Conservation (phyloP, 768 basidiomycete genomes). For the Mycena galopus region DNA sequence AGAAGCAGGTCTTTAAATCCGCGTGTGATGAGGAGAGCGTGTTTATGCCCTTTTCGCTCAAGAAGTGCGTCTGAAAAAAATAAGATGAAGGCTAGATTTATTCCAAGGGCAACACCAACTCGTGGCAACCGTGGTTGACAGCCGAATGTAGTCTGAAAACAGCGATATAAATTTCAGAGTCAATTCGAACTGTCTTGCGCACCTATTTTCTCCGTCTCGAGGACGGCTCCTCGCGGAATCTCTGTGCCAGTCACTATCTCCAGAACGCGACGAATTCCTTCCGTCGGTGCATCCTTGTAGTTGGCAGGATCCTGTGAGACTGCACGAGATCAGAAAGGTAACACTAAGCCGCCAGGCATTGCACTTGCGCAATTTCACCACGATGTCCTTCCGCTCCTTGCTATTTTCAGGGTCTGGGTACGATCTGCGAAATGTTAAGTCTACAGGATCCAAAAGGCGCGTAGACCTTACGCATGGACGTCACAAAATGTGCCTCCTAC, state of each 20-base stretch:
- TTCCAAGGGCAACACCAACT: too few species aligned
- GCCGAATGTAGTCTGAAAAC: conserved; percentile 83
- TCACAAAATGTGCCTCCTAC: conserved; percentile 90
- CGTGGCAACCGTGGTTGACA: conserved; percentile 96
- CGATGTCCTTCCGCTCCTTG: conserved; percentile 76
- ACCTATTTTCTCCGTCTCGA: conserved; percentile 89
- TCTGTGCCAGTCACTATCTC: conserved; percentile 79
- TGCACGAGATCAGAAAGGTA: conserved; percentile 43
- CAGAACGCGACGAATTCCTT: conserved; percentile 90
- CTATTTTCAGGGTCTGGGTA: conserved; percentile 79
- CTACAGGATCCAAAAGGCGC: conserved; percentile 1
- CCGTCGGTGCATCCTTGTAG: conserved; percentile 94
- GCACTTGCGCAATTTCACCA: conserved; percentile 90
- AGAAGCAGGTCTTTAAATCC: conserved; percentile 93
- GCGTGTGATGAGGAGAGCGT: conserved; percentile 91
- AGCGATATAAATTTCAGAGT: conserved; percentile 9
- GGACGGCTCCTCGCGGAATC: conserved; percentile 73
- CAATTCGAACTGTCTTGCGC: conserved; percentile 31
- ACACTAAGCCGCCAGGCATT: conserved; percentile 1
- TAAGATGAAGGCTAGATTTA: too few species aligned
- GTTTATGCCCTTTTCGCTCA: conserved; percentile 93
- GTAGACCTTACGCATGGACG: conserved; percentile 75
- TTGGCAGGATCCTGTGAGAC: conserved; percentile 92
- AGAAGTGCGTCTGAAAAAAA: conserved; percentile 71
- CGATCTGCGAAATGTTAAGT: conserved; percentile 58